These are phyloP conservation scores for Mucor ambiguus DNA, from an alignment of 371 early-diverging fungal genomes.

Conservation along the genomic window DNA sequence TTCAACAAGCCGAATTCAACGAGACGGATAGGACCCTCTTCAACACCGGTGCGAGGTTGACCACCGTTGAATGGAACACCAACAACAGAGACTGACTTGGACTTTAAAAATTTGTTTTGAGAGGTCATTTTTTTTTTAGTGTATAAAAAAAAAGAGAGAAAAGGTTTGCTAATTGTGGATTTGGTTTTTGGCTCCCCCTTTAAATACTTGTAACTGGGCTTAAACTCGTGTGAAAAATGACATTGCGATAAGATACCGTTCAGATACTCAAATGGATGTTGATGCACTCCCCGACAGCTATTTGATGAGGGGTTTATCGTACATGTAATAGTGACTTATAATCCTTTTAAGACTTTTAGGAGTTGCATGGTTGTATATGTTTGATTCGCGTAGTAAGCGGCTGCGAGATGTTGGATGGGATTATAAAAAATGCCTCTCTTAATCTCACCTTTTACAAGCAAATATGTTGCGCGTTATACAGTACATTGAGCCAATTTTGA, in stretches of 20 bases:
- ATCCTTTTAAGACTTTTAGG: no score
- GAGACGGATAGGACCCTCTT: conserved; percentile 84
- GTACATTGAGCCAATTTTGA: not conserved
- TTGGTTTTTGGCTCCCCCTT: not conserved
- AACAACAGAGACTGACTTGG: conserved; percentile 38
- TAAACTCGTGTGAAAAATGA: conserved; percentile 4
- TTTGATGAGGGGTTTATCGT: no score
- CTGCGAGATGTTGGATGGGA: no score
- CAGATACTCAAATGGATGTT: not conserved
- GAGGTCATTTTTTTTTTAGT: not conserved
- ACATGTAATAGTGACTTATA: no score
- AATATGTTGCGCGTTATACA: not conserved
- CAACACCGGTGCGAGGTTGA: conserved; percentile 87
- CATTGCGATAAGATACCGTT: not conserved
- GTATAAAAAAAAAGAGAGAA: not conserved
- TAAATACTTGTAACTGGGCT: not conserved
- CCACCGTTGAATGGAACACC: conserved; percentile 82
- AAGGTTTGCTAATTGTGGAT: conserved; percentile 8
- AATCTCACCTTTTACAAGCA: not conserved
- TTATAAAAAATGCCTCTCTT: not conserved
- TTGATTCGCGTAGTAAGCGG: no score
- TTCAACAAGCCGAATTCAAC: conserved; percentile 84
- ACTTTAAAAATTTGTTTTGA: conserved; percentile 30
- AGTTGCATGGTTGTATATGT: no score
- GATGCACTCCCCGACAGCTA: no score